These are phyloP conservation scores for Hibiscus syriacus DNA, from an alignment of 345 rosid genomes.

Conservation along the genomic window DNA sequence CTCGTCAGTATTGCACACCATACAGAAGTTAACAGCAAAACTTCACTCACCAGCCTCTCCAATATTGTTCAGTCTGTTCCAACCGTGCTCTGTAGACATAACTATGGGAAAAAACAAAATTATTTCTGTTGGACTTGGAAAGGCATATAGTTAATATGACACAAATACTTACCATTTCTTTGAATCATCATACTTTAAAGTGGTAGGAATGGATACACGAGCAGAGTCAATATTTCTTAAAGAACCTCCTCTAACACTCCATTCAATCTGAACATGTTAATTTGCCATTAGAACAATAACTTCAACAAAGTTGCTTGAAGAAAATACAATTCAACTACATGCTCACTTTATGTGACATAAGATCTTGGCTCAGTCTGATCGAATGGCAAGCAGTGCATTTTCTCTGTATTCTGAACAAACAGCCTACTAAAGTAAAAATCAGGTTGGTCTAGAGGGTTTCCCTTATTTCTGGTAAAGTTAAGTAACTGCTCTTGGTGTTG, in stretches of 20 bases:
- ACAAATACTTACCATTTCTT: constrained; percentile 59
- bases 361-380: background rate
- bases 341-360: background rate
- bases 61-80: constrained; percentile 84
- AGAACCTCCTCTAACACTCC: constrained; percentile 83
- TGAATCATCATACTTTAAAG: constrained; percentile 65
- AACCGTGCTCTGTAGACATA: constrained; percentile 62
- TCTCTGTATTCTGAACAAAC: background rate
- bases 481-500: background rate
- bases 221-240: constrained; percentile 89
- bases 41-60: constrained; percentile 77
- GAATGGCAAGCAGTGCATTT: background rate
- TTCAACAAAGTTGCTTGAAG: constrained; percentile 1
- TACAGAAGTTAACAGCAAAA: background rate
- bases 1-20: background rate
- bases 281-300: background rate
- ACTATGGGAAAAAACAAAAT: constrained; percentile 40
- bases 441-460: background rate
- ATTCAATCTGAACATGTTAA: constrained; percentile 58
- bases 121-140: background rate
- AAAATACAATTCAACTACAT: background rate
- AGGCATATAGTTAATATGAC: background rate
- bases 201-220: constrained; percentile 76
- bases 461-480: background rate
- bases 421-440: background rate